These are phyloP conservation scores for Oryza glumipatula DNA, from an alignment of 176 grass and related monocot genomes.

Conservation along the genomic window DNA sequence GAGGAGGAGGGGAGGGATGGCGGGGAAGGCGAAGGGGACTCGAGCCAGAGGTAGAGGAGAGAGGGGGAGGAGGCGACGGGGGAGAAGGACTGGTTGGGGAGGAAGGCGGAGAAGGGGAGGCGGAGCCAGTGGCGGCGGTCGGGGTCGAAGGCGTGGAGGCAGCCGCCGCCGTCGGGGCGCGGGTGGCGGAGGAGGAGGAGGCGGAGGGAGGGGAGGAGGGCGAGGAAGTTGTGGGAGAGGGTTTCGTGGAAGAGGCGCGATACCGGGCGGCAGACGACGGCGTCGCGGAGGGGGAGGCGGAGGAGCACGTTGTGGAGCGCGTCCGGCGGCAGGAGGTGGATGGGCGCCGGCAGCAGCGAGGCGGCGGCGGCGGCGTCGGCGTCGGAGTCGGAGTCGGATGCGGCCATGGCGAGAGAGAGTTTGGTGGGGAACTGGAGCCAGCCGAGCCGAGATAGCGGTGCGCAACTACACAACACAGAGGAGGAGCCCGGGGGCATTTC, in stretches of 20 bases:
- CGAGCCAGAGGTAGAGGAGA: conserved; percentile 97
- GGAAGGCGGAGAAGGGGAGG: conserved; percentile 82
- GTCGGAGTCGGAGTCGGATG: conserved; percentile 16
- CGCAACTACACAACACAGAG: not conserved
- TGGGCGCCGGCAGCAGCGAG: conserved; percentile 44
- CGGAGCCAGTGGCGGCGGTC: conserved; percentile 69
- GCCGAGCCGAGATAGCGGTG: not conserved
- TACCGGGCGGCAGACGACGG: conserved; percentile 67
- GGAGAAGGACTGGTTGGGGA: conserved; percentile 82
- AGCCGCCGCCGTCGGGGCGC: conserved; percentile 58
- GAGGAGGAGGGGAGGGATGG: conserved; percentile 18
- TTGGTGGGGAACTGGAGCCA: not conserved
- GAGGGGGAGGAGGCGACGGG: conserved; percentile 83
- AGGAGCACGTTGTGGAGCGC: conserved; percentile 84
- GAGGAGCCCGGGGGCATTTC: not conserved
- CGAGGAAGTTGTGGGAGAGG: conserved; percentile 50
- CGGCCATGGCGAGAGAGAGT: conserved; percentile 7
- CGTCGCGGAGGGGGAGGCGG: conserved; percentile 76
- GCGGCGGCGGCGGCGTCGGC: conserved; percentile 9
- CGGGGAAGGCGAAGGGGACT: conserved; percentile 7
- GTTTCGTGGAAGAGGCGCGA: conserved; percentile 68
- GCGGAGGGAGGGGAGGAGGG: conserved; percentile 56
- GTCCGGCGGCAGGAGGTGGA: conserved; percentile 78
- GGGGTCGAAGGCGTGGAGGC: conserved; percentile 91
- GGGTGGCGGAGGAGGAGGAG: conserved; percentile 83